Evolutionary conservation across 108 stramenopile genomes (phyloP).

Genomic region (Pseudonitzschia delicatissima): DNA sequence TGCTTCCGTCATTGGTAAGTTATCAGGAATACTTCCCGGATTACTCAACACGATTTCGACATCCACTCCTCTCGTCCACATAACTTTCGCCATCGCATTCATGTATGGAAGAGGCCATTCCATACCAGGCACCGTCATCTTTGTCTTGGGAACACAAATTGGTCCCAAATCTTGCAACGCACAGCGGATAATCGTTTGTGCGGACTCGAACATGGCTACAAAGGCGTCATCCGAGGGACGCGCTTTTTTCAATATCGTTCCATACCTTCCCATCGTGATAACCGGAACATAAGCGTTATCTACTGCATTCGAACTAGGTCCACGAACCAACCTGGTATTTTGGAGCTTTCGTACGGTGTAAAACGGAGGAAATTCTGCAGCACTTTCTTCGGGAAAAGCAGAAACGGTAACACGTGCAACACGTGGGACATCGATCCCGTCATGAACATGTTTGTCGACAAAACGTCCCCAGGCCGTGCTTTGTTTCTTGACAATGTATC

Average conservation of each 20-base stretch:
- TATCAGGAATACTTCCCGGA: slow-evolving; percentile 33
- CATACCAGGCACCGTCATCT: slow-evolving; percentile 32
- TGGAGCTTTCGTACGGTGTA: slow-evolving; percentile 2
- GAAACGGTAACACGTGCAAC: slow-evolving; percentile 39
- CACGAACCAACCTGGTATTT: slow-evolving; percentile 7
- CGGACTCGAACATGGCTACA: slow-evolving; percentile 46
- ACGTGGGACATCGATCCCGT: slow-evolving; percentile 39
- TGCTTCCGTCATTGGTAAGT: slow-evolving; percentile 45
- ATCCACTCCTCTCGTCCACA: slow-evolving; percentile 38
- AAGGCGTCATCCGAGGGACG: slow-evolving; percentile 47
- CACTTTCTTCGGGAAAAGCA: slow-evolving; percentile 31
- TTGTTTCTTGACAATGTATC: slow-evolving; percentile 50
- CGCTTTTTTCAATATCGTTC: slow-evolving; percentile 23
- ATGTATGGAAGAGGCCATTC: slow-evolving; percentile 38
- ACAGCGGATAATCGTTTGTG: slow-evolving; percentile 34
- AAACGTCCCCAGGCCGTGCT: slow-evolving; percentile 40
- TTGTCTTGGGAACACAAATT: slow-evolving; percentile 34
- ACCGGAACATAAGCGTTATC: slow-evolving; percentile 25
- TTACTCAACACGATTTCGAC: slow-evolving; percentile 49
- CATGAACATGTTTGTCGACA: slow-evolving; percentile 45
- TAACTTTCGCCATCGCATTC: slow-evolving; percentile 34
- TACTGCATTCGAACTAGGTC: neutral
- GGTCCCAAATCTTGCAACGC: slow-evolving; percentile 50
- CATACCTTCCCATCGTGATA: slow-evolving; percentile 45
- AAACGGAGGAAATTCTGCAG: slow-evolving; percentile 33